These are phyloP conservation scores for Protea cynaroides DNA, from an alignment of 164 flowering plant genomes.

Conservation along the genomic window DNA sequence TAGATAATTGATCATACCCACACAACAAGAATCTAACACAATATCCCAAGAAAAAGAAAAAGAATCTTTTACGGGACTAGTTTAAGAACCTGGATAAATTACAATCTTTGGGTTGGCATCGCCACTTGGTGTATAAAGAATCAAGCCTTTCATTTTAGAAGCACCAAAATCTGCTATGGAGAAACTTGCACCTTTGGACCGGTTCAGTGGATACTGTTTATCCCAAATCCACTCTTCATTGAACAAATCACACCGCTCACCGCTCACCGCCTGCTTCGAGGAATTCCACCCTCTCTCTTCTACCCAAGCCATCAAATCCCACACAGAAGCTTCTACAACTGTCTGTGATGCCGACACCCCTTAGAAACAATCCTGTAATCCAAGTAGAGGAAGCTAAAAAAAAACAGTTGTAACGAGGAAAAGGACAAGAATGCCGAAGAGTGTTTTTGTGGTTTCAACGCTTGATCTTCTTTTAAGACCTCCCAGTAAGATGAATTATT, in stretches of 20 bases:
- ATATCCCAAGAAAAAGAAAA: not conserved
- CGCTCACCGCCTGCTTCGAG: constrained; percentile 35
- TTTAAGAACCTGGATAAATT: constrained; percentile 66
- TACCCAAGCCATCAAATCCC: constrained; percentile 13
- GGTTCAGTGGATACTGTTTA: constrained; percentile 64
- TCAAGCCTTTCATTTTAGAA: constrained; percentile 80
- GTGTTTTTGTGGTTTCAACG: constrained; percentile 38
- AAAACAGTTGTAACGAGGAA: constrained; percentile 27
- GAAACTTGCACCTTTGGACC: constrained; percentile 44
- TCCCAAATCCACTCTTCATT: constrained; percentile 89
- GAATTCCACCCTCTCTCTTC: constrained; percentile 23
- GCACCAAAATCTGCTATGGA: constrained; percentile 77
- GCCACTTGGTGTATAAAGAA: constrained; percentile 71
- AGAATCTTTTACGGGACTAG: not conserved
- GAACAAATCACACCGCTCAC: constrained; percentile 78
- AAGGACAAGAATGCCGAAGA: constrained; percentile 37
- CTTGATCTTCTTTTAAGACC: constrained; percentile 45
- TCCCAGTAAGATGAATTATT: constrained; percentile 30
- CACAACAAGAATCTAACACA: too few species aligned
- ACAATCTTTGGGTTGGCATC: constrained; percentile 89
- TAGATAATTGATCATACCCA: too few species aligned
- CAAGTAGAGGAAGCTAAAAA: constrained; percentile 38
- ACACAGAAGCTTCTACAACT: constrained; percentile 10
- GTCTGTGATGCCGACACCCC: constrained; percentile 4
- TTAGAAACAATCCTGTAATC: constrained; percentile 26